A percentile compares a stretch with the other conserved stretches of the same genome.
phyloP scores from a whole-genome alignment of 2,329 filamentous ascomycete species.

The Aspergillus phoenicis region DNA sequence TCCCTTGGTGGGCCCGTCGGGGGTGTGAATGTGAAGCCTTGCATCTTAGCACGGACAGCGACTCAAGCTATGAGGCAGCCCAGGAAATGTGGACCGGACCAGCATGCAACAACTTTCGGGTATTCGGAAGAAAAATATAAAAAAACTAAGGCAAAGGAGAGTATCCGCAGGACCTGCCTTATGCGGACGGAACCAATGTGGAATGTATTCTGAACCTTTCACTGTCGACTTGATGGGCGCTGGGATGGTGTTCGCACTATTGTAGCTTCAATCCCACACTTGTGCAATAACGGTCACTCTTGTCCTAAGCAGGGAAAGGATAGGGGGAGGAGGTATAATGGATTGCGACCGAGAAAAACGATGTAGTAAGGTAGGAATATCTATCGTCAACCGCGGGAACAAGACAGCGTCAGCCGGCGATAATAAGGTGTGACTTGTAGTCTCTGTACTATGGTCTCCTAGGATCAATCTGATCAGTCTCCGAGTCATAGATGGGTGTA shows the following conservation, averaged over 20 bases:
- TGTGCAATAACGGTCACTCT: neutral
- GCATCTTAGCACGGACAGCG: conserved; percentile 52
- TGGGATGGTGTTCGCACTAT: too few relatives aligned
- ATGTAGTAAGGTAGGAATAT: neutral
- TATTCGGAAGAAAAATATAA: neutral
- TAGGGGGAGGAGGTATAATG: neutral
- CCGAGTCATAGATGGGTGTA: neutral
- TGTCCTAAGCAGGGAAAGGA: neutral
- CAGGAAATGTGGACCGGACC: too few relatives aligned
- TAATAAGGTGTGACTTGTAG: neutral
- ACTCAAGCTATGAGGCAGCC: conserved; percentile 49
- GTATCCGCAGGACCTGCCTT: conserved; percentile 26
- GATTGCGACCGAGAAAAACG: neutral
- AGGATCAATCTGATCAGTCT: neutral
- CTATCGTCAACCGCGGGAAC: neutral
- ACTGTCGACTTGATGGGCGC: neutral
- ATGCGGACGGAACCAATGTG: conserved; percentile 8
- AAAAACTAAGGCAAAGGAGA: neutral
- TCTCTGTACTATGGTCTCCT: neutral
- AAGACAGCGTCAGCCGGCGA: neutral
- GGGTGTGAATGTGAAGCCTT: conserved; percentile 75
- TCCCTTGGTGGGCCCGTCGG: conserved; percentile 66
- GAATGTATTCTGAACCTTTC: neutral
- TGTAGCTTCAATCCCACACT: neutral
- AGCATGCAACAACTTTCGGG: neutral